Percentiles rank a stretch among this genome's conserved stretches.
Conservation (phyloP, 768 basidiomycete species). For the Pleurotus tuber-regium region DNA sequence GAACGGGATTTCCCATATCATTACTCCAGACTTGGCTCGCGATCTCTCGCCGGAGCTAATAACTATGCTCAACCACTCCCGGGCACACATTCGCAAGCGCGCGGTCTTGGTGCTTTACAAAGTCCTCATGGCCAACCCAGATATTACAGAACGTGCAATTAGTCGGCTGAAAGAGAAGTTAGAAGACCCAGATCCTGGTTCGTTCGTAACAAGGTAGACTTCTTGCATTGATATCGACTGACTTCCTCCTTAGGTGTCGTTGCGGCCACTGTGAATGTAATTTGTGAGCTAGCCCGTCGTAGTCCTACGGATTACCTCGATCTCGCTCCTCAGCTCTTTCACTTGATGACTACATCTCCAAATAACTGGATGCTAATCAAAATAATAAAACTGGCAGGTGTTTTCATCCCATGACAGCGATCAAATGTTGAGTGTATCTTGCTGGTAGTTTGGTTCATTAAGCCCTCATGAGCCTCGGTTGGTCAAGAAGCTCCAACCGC, state of each 20-base stretch:
- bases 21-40: conserved; percentile 85
- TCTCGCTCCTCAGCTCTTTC: conserved; percentile 91
- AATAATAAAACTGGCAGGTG: conserved; percentile 84
- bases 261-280: conserved; percentile 89
- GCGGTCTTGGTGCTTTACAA: conserved; percentile 85
- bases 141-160: conserved; percentile 64
- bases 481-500: conserved; percentile 90
- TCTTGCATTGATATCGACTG: background rate
- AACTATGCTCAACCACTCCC: conserved; percentile 86
- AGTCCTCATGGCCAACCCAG: conserved; percentile 79
- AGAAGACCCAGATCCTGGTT: conserved; percentile 75
- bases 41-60: conserved; percentile 86
- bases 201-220: conserved; percentile 13
- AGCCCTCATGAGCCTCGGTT: conserved; percentile 91
- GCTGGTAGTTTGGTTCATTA: conserved; percentile 83
- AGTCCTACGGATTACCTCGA: conserved; percentile 80
- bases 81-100: conserved; percentile 84
- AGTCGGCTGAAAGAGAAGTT: conserved; percentile 74
- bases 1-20: conserved; percentile 80
- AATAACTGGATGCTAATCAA: conserved; percentile 99
- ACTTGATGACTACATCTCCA: conserved; percentile 86
- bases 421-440: conserved; percentile 9
- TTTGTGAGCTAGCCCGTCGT: conserved; percentile 86
- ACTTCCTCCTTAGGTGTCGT: conserved; percentile 64
- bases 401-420: background rate